Conservation (phyloP, 2,329 filamentous ascomycete genomes). For the Bipolaris bicolor region DNA sequence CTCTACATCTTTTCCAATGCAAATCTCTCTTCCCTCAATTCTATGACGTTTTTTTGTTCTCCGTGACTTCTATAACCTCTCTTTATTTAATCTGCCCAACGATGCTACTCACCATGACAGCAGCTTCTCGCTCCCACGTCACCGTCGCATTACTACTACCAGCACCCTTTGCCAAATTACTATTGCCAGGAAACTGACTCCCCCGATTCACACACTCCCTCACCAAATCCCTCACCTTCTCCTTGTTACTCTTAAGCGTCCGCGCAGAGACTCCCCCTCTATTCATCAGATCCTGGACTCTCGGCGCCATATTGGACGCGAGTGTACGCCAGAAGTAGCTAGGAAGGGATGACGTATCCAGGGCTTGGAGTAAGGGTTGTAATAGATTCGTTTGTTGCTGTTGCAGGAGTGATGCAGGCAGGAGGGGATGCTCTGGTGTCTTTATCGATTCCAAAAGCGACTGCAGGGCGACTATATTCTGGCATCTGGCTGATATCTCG, state of each 20-base stretch:
- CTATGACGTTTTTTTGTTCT: neutral
- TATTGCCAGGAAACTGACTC: constrained; percentile 67
- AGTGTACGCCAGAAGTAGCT: constrained; percentile 94
- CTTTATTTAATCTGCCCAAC: constrained; percentile 56
- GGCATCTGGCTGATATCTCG: constrained; percentile 83
- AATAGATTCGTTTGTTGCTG: constrained; percentile 61
- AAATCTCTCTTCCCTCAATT: constrained; percentile 3
- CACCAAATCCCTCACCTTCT: constrained; percentile 76
- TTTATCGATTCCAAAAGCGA: constrained; percentile 72
- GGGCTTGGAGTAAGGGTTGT: constrained; percentile 71
- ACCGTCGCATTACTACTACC: constrained; percentile 53
- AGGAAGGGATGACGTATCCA: constrained; percentile 86
- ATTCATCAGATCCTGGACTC: constrained; percentile 83
- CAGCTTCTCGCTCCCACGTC: constrained; percentile 86
- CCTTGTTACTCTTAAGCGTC: constrained; percentile 77
- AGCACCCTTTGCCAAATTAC: constrained; percentile 33
- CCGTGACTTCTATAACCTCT: neutral
- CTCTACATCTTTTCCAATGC: constrained; percentile 18
- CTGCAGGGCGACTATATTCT: constrained; percentile 90
- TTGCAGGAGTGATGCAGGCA: constrained; percentile 42
- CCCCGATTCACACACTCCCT: constrained; percentile 83
- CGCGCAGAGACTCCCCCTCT: constrained; percentile 84
- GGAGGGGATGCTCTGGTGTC: constrained; percentile 71
- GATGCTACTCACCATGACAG: constrained; percentile 91
- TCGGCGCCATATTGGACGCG: constrained; percentile 74